A percentile compares a stretch with the other conserved stretches of the same genome.
Conservation (phyloP, 805 yeast genomes). For the Candida ortonii region DNA sequence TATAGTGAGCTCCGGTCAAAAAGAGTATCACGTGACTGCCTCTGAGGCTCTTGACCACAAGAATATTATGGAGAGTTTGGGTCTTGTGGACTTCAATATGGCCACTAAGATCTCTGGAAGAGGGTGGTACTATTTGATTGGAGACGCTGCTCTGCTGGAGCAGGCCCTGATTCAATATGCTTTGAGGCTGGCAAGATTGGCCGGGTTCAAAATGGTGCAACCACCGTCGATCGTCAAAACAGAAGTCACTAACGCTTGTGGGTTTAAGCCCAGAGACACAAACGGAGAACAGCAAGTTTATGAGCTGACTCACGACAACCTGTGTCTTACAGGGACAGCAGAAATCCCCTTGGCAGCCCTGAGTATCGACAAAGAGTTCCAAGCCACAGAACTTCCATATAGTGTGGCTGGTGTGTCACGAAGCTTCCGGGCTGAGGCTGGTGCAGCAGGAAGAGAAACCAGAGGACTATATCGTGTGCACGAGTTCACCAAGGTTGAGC, state of each 20-base stretch:
- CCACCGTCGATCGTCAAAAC: conserved; percentile 87
- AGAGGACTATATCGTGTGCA: conserved; percentile 92
- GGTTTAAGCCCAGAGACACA: conserved; percentile 89
- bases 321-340: conserved; percentile 88
- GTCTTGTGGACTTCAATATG: conserved; percentile 62
- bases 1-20: conserved; percentile 8
- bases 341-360: conserved; percentile 91
- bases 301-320: conserved; percentile 43
- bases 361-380: conserved; percentile 45
- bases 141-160: conserved; percentile 85
- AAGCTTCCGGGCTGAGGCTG: conserved; percentile 94
- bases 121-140: conserved; percentile 84
- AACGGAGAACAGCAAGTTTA: conserved; percentile 85
- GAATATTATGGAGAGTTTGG: conserved; percentile 62
- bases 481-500: conserved; percentile 92
- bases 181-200: conserved; percentile 56
- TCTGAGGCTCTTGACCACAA: conserved; percentile 54
- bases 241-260: conserved; percentile 83
- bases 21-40: conserved; percentile 19
- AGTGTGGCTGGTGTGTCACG: conserved; percentile 79
- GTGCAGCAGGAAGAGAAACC: conserved; percentile 91
- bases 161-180: conserved; percentile 87
- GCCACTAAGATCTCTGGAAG: conserved; percentile 77
- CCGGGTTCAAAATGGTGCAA: conserved; percentile 65
- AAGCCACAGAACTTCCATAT: conserved; percentile 42